phyloP scores from a whole-genome alignment of 2,329 filamentous ascomycete species.

The Truncatella angustata region DNA sequence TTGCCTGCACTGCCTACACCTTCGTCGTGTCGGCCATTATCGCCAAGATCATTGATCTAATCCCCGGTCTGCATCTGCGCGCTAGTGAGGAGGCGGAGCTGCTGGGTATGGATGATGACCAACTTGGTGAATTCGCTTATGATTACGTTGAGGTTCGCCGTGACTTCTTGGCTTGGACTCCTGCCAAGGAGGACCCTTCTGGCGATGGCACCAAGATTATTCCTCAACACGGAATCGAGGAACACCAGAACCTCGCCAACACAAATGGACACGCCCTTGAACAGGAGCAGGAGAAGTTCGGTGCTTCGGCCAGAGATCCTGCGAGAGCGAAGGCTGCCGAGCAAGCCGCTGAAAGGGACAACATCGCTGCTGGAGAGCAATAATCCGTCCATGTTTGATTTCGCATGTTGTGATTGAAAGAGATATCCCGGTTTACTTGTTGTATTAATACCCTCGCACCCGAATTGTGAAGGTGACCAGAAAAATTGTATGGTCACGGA shows the following conservation, averaged over 20 bases:
- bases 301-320: slow-evolving; percentile 24
- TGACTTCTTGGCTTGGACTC: slow-evolving; percentile 86
- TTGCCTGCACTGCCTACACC: slow-evolving; percentile 63
- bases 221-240: slow-evolving; percentile 70
- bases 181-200: slow-evolving; percentile 65
- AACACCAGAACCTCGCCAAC: slow-evolving; percentile 66
- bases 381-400: too few species aligned
- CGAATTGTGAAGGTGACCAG: background rate
- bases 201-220: slow-evolving; percentile 55
- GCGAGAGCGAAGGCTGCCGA: slow-evolving; percentile 21
- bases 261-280: slow-evolving; percentile 47
- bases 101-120: slow-evolving; percentile 85
- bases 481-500: background rate
- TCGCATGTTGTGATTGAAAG: background rate
- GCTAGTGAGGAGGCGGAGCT: slow-evolving; percentile 80
- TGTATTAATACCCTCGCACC: background rate
- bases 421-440: background rate
- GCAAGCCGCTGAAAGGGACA: slow-evolving; percentile 10
- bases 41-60: slow-evolving; percentile 70
- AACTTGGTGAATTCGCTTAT: slow-evolving; percentile 87
- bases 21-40: slow-evolving; percentile 74
- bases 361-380: too few species aligned
- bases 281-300: slow-evolving; percentile 31
- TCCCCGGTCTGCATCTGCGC: slow-evolving; percentile 77
- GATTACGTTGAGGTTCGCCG: slow-evolving; percentile 87